Evolutionary conservation across 163 green algal species (phyloP).

Genomic region (Coccomyxa subellipsoidea): DNA sequence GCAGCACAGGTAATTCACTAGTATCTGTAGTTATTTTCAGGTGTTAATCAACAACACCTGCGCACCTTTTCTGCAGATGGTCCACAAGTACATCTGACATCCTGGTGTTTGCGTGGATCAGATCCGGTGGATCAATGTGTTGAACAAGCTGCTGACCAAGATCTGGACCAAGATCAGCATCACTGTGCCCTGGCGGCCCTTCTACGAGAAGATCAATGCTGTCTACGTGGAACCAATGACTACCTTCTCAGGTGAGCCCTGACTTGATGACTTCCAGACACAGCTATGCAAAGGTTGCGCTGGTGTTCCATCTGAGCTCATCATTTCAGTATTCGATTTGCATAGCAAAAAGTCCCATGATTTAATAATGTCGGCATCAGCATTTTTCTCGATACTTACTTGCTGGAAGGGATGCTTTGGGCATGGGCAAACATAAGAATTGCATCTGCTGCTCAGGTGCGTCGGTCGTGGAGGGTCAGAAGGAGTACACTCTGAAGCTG

Average conservation of each 20-base stretch:
- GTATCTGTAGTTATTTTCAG: too few relatives aligned
- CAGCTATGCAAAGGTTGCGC: background rate
- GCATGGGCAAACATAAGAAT: background rate
- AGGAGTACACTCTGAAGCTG: conserved; percentile 26
- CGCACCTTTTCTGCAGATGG: background rate
- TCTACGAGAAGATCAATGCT: conserved; percentile 43
- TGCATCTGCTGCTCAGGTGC: background rate
- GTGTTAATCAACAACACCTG: too few relatives aligned
- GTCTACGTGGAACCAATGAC: conserved; percentile 16
- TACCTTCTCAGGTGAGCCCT: background rate
- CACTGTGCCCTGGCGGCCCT: conserved; percentile 56
- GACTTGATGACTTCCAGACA: background rate
- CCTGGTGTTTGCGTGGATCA: conserved; percentile 17
- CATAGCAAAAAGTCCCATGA: background rate
- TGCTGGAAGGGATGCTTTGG: background rate
- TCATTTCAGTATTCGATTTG: background rate
- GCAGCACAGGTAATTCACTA: conserved; percentile 13
- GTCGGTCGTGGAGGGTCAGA: conserved; percentile 25
- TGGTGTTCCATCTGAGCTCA: background rate
- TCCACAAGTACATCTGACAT: background rate
- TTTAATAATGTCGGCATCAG: background rate
- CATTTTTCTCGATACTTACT: background rate
- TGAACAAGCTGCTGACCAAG: conserved; percentile 45
- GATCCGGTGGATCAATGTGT: conserved; percentile 41
- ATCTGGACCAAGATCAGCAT: conserved; percentile 38